Conservation (phyloP, 192 early-diverging fungal species). For the Jimgerdemannia flammicorona region DNA sequence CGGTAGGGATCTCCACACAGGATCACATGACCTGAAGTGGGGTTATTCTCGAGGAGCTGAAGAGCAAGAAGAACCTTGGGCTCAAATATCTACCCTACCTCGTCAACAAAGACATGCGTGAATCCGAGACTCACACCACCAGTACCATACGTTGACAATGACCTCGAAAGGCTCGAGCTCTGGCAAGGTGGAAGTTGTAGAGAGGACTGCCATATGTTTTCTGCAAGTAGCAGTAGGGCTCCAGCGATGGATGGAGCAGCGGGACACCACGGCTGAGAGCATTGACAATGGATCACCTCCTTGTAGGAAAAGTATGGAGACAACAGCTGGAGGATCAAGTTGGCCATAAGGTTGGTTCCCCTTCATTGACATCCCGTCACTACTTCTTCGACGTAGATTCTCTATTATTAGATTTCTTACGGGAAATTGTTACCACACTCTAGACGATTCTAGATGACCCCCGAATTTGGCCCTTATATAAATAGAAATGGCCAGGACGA, state of each 20-base stretch:
- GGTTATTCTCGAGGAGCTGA: constrained; percentile 31
- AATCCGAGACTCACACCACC: constrained; percentile 38
- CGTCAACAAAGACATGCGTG: constrained; percentile 53
- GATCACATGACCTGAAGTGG: constrained; percentile 33
- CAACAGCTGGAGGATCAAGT: constrained; percentile 47
- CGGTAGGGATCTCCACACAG: constrained; percentile 53
- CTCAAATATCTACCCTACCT: constrained; percentile 53
- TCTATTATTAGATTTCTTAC: too few relatives aligned
- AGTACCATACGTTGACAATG: constrained; percentile 37
- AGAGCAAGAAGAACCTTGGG: constrained; percentile 46
- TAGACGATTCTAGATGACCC: too few relatives aligned
- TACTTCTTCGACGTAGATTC: too few relatives aligned
- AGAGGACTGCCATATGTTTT: too few relatives aligned
- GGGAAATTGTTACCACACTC: too few relatives aligned
- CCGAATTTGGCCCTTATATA: too few relatives aligned
- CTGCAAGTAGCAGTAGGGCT: too few relatives aligned
- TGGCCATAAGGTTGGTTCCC: constrained; percentile 47
- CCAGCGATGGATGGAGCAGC: constrained; percentile 31
- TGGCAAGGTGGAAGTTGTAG: constrained; percentile 33
- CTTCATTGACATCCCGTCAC: too few relatives aligned
- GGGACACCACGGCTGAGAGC: constrained; percentile 33
- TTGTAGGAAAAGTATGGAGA: constrained; percentile 27
- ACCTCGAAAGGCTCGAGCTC: constrained; percentile 34
- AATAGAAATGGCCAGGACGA: too few relatives aligned
- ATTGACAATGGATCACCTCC: constrained; percentile 42